A percentile compares a stretch with the other conserved stretches of the same genome.
Evolutionary conservation across 345 rosid genomes (phyloP).

Genomic region (Clarkia xantiana): DNA sequence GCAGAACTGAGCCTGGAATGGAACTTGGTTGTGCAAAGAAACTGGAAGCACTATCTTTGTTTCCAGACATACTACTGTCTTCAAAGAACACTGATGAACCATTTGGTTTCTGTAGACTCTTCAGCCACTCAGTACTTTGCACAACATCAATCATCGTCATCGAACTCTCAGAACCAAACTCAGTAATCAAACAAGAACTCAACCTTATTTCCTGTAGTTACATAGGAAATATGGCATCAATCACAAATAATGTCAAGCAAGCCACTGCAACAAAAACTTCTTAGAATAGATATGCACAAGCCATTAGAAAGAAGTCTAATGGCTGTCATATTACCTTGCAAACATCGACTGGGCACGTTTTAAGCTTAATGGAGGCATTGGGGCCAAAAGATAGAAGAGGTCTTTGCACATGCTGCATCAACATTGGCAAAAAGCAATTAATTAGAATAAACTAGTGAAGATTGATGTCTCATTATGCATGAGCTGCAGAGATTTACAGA

Average conservation of each 20-base stretch:
- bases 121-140: constrained; percentile 71
- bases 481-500: background rate
- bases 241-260: background rate
- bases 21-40: constrained; percentile 62
- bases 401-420: constrained; percentile 78
- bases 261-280: background rate
- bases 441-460: background rate
- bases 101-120: constrained; percentile 46
- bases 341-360: constrained; percentile 74
- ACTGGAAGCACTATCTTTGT: constrained; percentile 30
- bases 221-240: constrained; percentile 3
- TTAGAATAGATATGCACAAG: background rate
- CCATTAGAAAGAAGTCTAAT: background rate
- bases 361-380: constrained; percentile 65
- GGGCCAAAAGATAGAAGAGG: constrained; percentile 92
- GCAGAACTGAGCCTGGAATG: constrained; percentile 75
- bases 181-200: constrained; percentile 60
- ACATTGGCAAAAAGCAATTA: constrained; percentile 3
- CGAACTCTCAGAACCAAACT: constrained; percentile 58
- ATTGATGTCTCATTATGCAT: background rate
- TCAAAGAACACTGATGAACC: constrained; percentile 39
- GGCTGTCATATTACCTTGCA: constrained; percentile 55
- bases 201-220: constrained; percentile 58
- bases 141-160: constrained; percentile 55
- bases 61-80: constrained; percentile 41